Base-by-base conservation (phyloP, 2,329 filamentous ascomycete genomes). In the Microdochium bolleyi region DNA sequence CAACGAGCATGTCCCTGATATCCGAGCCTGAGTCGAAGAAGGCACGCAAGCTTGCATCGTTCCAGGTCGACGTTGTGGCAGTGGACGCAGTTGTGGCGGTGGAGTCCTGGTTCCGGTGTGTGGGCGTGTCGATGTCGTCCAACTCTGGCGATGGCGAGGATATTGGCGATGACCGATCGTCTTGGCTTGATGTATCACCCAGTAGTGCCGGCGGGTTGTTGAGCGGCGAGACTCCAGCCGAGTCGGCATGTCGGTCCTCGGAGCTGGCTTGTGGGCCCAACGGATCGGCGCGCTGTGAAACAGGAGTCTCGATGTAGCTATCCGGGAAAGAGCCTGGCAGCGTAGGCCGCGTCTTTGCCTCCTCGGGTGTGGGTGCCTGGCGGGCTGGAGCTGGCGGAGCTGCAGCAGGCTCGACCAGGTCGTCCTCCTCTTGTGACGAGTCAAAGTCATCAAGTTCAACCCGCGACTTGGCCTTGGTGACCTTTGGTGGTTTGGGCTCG, bases 21-120 rank as follows among this genome's bases (percentile, higher is more conserved):
- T 96, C 90, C 32, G 85, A 85, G 55, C 89, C 84, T 60, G 94
- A 90, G 59, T 97, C 92, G 62, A 97, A 87, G 70, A 96, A 99
- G 14, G 88, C 86, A 55, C 90, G 84, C 25, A 99, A 79, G 61
- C 84, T 89, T 53, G 84, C 78, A 67, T 97, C 92, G 56, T 90
- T 92, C 94, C 94, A 99, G 0, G 84, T 82, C 24, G 85, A 78
- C 21, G 79, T 78, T 16, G 76, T 74, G 16, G 79, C 74, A 24
- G 80, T 77, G 25, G 80, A 77, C 3, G 75, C 78, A 22, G 81
- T 79, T 34, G 79, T 78, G 19, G 78, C 73, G 50, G 73, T 71
- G 5, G 76, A 77, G 52, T 76, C 75, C 62, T 72, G 72, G 30
- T 74, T 64, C 56, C 69, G 62, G 60, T 75, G 69, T 13, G 58